phyloP scores from a whole-genome alignment of 768 basidiomycete species.

The Boletus huronensis region DNA sequence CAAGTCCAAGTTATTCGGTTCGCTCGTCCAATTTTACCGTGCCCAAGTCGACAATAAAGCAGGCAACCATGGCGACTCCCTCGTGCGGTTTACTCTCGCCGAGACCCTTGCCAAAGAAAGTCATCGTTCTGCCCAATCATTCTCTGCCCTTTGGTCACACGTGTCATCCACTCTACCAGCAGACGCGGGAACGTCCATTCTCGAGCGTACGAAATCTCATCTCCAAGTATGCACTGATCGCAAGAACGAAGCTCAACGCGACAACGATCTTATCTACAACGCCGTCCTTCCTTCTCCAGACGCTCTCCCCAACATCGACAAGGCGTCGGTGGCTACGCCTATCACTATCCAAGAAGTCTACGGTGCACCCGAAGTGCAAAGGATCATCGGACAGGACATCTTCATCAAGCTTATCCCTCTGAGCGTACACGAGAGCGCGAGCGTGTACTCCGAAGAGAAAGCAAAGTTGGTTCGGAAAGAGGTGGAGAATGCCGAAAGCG shows the following conservation, averaged over 20 bases:
- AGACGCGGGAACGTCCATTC: constrained; percentile 76
- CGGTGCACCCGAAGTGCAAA: constrained; percentile 84
- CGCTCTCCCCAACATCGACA: constrained; percentile 78
- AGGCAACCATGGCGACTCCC: constrained; percentile 81
- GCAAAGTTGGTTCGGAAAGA: constrained; percentile 89
- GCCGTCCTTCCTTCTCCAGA: constrained; percentile 79
- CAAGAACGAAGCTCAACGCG: constrained; percentile 70
- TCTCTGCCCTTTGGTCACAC: constrained; percentile 68
- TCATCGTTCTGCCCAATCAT: constrained; percentile 59
- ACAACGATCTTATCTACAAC: constrained; percentile 98
- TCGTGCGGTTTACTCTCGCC: constrained; percentile 74
- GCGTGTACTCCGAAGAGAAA: constrained; percentile 97
- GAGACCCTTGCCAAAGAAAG: constrained; percentile 85
- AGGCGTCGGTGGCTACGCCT: constrained; percentile 73
- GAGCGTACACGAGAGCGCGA: constrained; percentile 93
- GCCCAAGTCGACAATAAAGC: constrained; percentile 71
- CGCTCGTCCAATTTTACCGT: constrained; percentile 85
- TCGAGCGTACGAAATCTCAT: constrained; percentile 83
- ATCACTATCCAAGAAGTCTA: constrained; percentile 96
- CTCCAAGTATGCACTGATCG: constrained; percentile 72
- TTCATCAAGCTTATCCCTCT: constrained; percentile 86
- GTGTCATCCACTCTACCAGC: constrained; percentile 80
- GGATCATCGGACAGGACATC: constrained; percentile 89
- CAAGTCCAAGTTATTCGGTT: constrained; percentile 87
- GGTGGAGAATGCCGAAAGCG: constrained; percentile 80